These are phyloP conservation scores for Ceratocystis huliohia DNA, from an alignment of 2,329 filamentous ascomycete genomes.

Conservation along the genomic window DNA sequence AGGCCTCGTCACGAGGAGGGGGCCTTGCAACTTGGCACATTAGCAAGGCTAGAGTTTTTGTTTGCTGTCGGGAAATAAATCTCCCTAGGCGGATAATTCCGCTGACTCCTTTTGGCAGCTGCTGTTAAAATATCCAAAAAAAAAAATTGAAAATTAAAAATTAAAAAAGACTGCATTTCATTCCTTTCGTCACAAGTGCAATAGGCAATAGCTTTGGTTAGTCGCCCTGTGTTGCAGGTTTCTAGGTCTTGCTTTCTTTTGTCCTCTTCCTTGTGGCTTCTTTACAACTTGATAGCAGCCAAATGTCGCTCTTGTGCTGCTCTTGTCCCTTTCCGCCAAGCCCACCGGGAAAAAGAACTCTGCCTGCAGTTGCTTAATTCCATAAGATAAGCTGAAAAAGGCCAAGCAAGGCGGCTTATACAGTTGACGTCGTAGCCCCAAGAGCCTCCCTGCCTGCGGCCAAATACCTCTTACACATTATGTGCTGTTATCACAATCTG, in stretches of 20 bases:
- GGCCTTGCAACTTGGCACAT: too few species aligned
- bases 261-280: too few species aligned
- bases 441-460: not conserved
- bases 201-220: too few species aligned
- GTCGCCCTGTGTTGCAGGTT: too few species aligned
- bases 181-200: too few species aligned
- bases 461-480: constrained; percentile 1
- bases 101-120: not conserved
- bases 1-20: too few species aligned
- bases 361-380: not conserved
- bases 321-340: not conserved
- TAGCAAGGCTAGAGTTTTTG: not conserved
- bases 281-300: too few species aligned
- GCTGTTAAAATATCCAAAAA: not conserved
- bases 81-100: not conserved
- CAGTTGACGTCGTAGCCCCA: not conserved
- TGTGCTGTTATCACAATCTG: not conserved
- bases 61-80: not conserved
- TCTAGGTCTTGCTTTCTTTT: too few species aligned
- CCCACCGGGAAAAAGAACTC: not conserved
- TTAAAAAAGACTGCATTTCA: too few species aligned
- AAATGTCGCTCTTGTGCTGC: not conserved
- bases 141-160: too few species aligned
- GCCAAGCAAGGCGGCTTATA: not conserved
- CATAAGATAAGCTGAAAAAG: not conserved